phyloP scores from a whole-genome alignment of 2,329 filamentous ascomycete species.

The Botrytis hyacinthi region DNA sequence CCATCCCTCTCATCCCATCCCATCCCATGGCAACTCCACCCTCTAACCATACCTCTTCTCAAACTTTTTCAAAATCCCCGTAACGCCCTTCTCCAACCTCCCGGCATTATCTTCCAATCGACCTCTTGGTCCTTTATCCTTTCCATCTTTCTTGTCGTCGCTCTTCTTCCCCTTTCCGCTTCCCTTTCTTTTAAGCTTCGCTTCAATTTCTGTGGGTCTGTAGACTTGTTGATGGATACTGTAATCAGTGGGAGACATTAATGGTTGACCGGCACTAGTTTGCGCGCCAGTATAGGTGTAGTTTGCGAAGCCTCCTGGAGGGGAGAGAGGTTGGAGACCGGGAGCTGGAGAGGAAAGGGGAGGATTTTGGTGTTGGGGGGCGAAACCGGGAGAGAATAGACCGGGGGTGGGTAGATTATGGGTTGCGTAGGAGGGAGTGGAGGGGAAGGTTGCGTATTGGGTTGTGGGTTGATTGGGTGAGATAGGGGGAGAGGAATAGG shows the following conservation, averaged over 20 bases:
- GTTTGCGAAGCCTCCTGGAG: conserved; percentile 55
- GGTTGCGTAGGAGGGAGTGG: conserved; percentile 43
- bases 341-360: conserved; percentile 13
- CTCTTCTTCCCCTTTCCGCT: not conserved
- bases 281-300: conserved; percentile 46
- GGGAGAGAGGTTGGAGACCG: conserved; percentile 35
- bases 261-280: conserved; percentile 34
- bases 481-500: conserved; percentile 12
- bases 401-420: conserved; percentile 42
- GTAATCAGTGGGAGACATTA: conserved; percentile 47
- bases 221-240: conserved; percentile 68
- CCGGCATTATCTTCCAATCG: conserved; percentile 65
- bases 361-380: conserved; percentile 19
- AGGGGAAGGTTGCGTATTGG: conserved; percentile 48
- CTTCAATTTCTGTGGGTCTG: conserved; percentile 63
- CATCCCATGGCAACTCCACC: not conserved
- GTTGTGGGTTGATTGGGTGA: conserved; percentile 36
- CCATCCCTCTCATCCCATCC: not conserved
- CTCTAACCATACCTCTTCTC: conserved; percentile 58
- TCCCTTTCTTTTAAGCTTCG: conserved; percentile 42
- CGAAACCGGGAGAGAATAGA: conserved; percentile 27
- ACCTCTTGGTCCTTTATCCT: conserved; percentile 48
- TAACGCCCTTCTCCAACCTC: conserved; percentile 66
- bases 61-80: conserved; percentile 72
- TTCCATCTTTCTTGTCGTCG: conserved; percentile 7